Evolutionary conservation across 108 stramenopile species (phyloP).

Genomic region (Conticribra weissflogii): DNA sequence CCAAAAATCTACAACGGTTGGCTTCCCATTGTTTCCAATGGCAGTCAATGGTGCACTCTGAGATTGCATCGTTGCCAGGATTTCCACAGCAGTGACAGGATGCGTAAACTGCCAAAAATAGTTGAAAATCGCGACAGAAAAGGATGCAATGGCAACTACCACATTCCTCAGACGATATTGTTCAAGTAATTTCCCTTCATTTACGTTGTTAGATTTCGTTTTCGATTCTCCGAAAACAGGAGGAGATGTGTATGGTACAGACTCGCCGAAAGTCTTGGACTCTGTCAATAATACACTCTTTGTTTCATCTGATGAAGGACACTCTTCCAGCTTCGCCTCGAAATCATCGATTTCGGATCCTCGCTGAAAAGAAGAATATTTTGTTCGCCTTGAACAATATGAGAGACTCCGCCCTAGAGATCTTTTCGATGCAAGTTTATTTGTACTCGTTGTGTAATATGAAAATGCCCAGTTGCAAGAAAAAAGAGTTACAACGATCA

Average conservation of each 20-base stretch:
- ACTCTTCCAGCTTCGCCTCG: not conserved
- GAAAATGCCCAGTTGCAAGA: no score
- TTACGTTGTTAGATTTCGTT: not conserved
- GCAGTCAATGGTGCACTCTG: conserved; percentile 51
- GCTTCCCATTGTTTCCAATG: conserved; percentile 76
- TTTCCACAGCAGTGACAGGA: conserved; percentile 67
- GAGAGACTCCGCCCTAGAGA: no score
- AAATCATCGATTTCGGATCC: not conserved
- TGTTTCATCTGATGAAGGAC: not conserved
- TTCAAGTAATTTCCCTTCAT: conserved; percentile 14
- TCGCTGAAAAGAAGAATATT: not conserved
- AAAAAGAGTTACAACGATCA: no score
- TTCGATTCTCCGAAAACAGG: not conserved
- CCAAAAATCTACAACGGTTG: conserved; percentile 88
- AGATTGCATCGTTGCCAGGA: conserved; percentile 70
- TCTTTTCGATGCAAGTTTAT: no score
- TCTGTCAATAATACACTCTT: not conserved
- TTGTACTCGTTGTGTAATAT: no score
- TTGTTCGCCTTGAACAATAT: no score
- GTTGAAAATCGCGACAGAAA: conserved; percentile 65
- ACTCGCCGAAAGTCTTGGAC: conserved; percentile 1
- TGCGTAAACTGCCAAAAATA: conserved; percentile 74
- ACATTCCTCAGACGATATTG: conserved; percentile 54
- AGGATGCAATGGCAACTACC: conserved; percentile 55
- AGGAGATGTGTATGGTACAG: conserved; percentile 1